These are phyloP conservation scores for Dianthus caryophyllus DNA, from an alignment of 148 eudicot genomes.

Conservation along the genomic window DNA sequence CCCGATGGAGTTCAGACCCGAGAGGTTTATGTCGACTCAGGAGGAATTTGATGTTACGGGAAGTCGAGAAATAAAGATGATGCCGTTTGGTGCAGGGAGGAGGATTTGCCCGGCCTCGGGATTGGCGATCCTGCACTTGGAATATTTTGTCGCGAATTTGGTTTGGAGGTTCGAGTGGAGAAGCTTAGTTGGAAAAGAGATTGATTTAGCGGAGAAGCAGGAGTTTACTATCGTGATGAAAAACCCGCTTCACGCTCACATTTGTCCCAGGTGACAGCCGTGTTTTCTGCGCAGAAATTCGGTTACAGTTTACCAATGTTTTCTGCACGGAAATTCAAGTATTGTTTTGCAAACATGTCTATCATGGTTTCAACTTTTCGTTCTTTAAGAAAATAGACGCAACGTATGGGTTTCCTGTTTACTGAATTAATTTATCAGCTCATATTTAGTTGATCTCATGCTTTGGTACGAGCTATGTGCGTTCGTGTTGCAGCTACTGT, in stretches of 20 bases:
- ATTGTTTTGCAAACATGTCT: not conserved
- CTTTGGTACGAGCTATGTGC: not conserved
- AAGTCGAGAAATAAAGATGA: conserved; percentile 61
- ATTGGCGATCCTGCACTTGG: conserved; percentile 58
- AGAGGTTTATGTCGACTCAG: conserved; percentile 40
- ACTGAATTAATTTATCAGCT: not conserved
- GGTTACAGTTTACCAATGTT: too few relatives aligned
- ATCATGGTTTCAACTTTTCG: not conserved
- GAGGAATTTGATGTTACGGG: conserved; percentile 41
- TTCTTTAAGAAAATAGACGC: too few relatives aligned
- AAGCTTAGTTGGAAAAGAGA: conserved; percentile 26
- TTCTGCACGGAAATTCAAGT: too few relatives aligned
- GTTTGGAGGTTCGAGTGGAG: conserved; percentile 50
- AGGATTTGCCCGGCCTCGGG: conserved; percentile 47
- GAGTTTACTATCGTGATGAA: conserved; percentile 54
- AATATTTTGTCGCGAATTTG: conserved; percentile 58
- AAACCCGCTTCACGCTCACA: conserved; percentile 39
- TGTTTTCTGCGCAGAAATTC: too few relatives aligned
- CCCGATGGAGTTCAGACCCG: conserved; percentile 58
- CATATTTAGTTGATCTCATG: not conserved
- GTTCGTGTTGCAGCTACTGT: not conserved
- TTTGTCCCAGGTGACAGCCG: conserved; percentile 28
- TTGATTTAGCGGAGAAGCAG: conserved; percentile 50
- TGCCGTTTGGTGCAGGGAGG: conserved; percentile 69
- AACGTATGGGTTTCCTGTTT: not conserved